Evolutionary conservation across 2,329 filamentous ascomycete genomes (phyloP).

Genomic region (Thyridium curvatum): DNA sequence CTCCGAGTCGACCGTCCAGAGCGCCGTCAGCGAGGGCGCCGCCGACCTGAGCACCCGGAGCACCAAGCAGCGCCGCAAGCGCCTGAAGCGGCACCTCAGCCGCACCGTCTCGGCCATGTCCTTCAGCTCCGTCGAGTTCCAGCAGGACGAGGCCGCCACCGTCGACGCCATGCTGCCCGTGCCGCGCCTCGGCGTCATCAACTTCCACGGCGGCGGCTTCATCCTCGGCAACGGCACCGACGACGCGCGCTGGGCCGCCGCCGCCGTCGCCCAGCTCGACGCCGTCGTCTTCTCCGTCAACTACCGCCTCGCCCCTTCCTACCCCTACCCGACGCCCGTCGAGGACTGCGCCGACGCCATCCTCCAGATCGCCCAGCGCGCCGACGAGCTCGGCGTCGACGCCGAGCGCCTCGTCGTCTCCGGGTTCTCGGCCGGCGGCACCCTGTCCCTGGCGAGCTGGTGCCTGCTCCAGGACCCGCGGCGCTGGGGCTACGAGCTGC

Average conservation of each 20-base stretch:
- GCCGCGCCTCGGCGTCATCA: conserved; percentile 46
- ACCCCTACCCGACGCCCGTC: conserved; percentile 57
- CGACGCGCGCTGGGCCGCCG: conserved; percentile 53
- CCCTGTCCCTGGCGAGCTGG: conserved; percentile 42
- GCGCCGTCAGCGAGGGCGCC: no score
- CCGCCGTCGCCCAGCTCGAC: conserved; percentile 27
- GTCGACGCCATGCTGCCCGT: no score
- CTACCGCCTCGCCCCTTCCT: conserved; percentile 61
- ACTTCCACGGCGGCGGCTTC: conserved; percentile 64
- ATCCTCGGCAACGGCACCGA: conserved; percentile 57
- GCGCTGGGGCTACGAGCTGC: conserved; percentile 28
- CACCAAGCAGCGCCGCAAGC: no score
- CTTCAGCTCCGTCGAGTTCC: no score
- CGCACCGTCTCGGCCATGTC: no score
- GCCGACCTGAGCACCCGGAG: no score
- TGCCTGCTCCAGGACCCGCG: conserved; percentile 36
- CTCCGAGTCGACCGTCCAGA: no score
- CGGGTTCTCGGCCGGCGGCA: conserved; percentile 60
- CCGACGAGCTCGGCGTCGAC: conserved; percentile 52
- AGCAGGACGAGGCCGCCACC: no score
- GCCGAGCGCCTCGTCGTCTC: conserved; percentile 48
- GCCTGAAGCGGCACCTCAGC: no score
- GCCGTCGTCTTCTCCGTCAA: conserved; percentile 59
- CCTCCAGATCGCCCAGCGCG: conserved; percentile 51
- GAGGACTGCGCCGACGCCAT: conserved; percentile 61